Evolutionary conservation across 2,329 filamentous ascomycete genomes (phyloP), one percentile per base, ranked within the genome.

Genomic region (Botryosphaeria agaves): DNA sequence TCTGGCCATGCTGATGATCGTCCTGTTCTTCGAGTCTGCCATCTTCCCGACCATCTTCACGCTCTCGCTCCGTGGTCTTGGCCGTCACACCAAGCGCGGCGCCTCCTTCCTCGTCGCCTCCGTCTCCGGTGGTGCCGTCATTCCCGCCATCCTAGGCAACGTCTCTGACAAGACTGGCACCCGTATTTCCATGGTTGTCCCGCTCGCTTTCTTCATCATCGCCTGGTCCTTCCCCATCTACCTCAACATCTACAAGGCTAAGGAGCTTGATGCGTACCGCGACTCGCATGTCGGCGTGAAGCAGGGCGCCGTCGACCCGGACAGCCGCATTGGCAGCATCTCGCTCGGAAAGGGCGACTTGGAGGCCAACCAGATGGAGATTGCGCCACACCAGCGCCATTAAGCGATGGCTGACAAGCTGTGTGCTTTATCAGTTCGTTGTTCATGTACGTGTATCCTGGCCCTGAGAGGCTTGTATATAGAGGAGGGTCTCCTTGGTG

Each of bases 31-130:
- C 44, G 81, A 87, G 49, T 79, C 76, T 0, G 81, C 83, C 30
- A 70, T 82, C 41, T 92, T 81, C 62, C 83, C 84, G 0, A 72
- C 85, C 2, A 74, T 89, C 35, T 83, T 84, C 40, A 73, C 79
- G 3, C 65, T 89, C 8, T 79, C 77, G 3, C 73, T 92, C 35
- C 70, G 81, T 14, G 78, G 77, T 2, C 62, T 84, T 1, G 80
- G 81, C 5, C 67, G 72, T 12, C 75, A 87, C 54, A 80, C 75
- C 20, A 84, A 85, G 59, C 67, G 77, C 36, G 80, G 79, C 1
- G 74, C 72, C 2, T 77, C 77, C 2, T 77, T 70, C 48, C 72
- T 91, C 38, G 66, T 83, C 2, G 75, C 62, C 4, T 77, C 75
- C 39, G 76, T 85, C 1, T 61, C 67, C 11, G 79, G 80, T 9